phyloP scores from a whole-genome alignment of 345 rosid genomes.

The Murraya koenigii region DNA sequence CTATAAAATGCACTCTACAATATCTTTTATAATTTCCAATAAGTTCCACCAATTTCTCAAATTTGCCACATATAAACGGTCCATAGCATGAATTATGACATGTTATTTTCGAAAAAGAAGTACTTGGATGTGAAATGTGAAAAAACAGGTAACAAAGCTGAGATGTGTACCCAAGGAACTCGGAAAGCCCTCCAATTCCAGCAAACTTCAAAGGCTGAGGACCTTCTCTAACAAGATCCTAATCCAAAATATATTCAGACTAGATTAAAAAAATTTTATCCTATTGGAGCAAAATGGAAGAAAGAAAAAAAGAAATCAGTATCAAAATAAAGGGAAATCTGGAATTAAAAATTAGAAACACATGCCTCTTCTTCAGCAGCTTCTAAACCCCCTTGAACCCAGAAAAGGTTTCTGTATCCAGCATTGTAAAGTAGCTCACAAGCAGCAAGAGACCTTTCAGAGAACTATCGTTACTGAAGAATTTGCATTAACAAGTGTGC shows the following conservation, averaged over 20 bases:
- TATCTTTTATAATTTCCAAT: background rate
- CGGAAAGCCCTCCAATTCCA: slow-evolving; percentile 87
- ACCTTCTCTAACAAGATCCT: slow-evolving; percentile 90
- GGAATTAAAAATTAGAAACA: slow-evolving; percentile 16
- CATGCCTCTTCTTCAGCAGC: slow-evolving; percentile 83
- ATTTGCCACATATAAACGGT: background rate
- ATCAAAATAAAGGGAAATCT: slow-evolving; percentile 15
- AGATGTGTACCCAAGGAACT: slow-evolving; percentile 75
- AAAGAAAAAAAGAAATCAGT: background rate
- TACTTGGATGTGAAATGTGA: background rate
- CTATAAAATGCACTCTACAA: background rate
- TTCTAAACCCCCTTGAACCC: slow-evolving; percentile 94
- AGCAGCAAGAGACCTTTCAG: slow-evolving; percentile 84
- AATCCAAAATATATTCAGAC: slow-evolving; percentile 15
- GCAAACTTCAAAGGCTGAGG: slow-evolving; percentile 75
- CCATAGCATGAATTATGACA: background rate
- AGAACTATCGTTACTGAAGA: slow-evolving; percentile 15
- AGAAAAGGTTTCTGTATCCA: slow-evolving; percentile 80
- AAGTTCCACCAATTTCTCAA: background rate
- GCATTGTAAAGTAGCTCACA: slow-evolving; percentile 69
- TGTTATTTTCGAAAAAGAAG: background rate
- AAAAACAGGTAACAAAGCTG: background rate
- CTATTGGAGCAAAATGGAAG: background rate
- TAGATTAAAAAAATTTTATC: slow-evolving; percentile 8
- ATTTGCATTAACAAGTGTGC: background rate